These are phyloP conservation scores for Ampelomyces quisqualis DNA, from an alignment of 2,329 filamentous ascomycete genomes.

Conservation along the genomic window DNA sequence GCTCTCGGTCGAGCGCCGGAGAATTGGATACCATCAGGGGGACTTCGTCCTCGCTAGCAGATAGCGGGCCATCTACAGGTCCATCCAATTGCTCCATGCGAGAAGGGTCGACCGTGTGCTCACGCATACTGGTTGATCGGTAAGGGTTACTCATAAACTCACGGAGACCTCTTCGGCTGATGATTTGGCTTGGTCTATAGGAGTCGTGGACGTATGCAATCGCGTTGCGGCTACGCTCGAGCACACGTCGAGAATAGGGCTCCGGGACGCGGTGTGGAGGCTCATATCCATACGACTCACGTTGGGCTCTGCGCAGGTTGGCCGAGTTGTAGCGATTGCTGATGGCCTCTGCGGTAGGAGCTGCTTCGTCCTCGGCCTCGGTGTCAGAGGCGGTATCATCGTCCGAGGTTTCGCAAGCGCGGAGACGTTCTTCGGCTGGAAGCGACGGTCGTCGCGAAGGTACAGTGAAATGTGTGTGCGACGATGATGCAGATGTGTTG, in stretches of 20 bases:
- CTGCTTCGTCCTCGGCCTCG: constrained; percentile 49
- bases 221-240: constrained; percentile 30
- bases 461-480: constrained; percentile 42
- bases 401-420: constrained; percentile 53
- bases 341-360: constrained; percentile 26
- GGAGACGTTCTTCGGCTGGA: constrained; percentile 45
- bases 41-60: constrained; percentile 22
- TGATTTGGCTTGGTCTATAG: constrained; percentile 18
- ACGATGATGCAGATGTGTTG: constrained; percentile 41
- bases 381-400: constrained; percentile 52
- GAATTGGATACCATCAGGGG: constrained; percentile 10
- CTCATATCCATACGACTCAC: constrained; percentile 24
- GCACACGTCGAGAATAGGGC: constrained; percentile 32
- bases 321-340: constrained; percentile 10
- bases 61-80: constrained; percentile 19
- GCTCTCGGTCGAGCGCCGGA: constrained; percentile 39
- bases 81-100: constrained; percentile 20
- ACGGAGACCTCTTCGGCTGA: neutral
- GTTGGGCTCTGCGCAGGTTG: constrained; percentile 16
- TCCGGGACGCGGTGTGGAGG: constrained; percentile 31
- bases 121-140: neutral
- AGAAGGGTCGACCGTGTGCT: neutral
- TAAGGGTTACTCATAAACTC: constrained; percentile 4
- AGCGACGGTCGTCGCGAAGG: constrained; percentile 33
- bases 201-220: constrained; percentile 33